Evolutionary conservation across 2,329 filamentous ascomycete species (phyloP), one percentile per base, ranked within the genome.

Genomic region (Lizonia empirigonia): DNA sequence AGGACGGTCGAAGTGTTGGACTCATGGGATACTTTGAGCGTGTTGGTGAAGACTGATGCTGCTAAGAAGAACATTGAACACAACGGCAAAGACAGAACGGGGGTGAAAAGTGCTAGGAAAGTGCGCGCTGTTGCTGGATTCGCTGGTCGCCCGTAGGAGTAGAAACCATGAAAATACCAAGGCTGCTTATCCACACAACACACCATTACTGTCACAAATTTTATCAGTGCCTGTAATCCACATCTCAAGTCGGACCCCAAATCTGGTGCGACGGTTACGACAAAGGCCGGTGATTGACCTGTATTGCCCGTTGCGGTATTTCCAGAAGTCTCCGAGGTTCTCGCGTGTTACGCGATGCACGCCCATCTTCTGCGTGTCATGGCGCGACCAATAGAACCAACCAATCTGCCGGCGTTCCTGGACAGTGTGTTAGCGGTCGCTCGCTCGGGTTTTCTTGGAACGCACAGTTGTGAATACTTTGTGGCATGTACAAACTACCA

Each of bases 181-280:
- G 7, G 2, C 10, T 20, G 6, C 4, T 24, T 13, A 40, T 15
- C 23, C 20, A 10, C 16, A 44, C 5, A 50, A 12, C 41, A 46
- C 41, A 2, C 36, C 32, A 7, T 45, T 51, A 29, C 47, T 45
- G 13, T 12, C 32, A 27, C 37, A 33, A 2, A 2, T 13, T 4
- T 22, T 20, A 5, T 23, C 10, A 7, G 37, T 42, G 0, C 76
- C 16, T 3, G 53, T 39, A 5, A 59, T 38, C 57, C 60, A 60
- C 53, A 59, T 60, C 5, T 58, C 55, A 1, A 54, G 42, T 40
- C 55, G 52, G 7, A 59, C 37, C 5, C 13, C 26, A 4, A 32
- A 50, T 5, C 45, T 41, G 4, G 42, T 35, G 18, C 52, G 42
- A 5, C 42, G 37, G 12, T 52, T 52, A 5, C 49, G 49, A 39